Conservation (phyloP, 1,284 basidiomycete genomes). For the Boletus chippewaensis region DNA sequence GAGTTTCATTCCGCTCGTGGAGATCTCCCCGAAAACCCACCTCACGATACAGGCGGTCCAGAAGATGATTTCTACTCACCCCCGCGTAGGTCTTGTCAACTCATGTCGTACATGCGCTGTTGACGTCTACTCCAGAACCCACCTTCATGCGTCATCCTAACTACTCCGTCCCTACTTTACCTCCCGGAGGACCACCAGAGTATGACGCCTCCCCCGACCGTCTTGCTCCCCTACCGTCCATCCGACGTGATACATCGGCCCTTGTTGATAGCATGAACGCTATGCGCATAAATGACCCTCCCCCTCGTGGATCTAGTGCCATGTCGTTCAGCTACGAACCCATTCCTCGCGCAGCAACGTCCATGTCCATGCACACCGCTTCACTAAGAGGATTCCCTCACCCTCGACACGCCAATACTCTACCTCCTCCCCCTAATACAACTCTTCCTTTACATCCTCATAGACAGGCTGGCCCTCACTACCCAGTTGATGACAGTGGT, state of each 20-base stretch:
- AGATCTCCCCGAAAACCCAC: slow-evolving; percentile 1
- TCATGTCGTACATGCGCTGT: slow-evolving; percentile 1
- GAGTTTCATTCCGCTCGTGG: slow-evolving; percentile 1
- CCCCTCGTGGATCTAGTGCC: slow-evolving; percentile 20
- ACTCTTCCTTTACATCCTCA: slow-evolving; percentile 13
- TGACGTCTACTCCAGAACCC: slow-evolving; percentile 17
- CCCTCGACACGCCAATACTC: slow-evolving; percentile 26
- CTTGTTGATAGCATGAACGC: slow-evolving; percentile 27
- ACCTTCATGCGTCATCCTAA: slow-evolving; percentile 27
- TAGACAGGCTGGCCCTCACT: slow-evolving; percentile 16
- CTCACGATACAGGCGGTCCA: slow-evolving; percentile 5
- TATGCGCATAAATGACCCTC: slow-evolving; percentile 24
- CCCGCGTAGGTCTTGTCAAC: slow-evolving; percentile 17
- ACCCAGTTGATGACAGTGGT: slow-evolving; percentile 24
- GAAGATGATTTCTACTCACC: slow-evolving; percentile 18
- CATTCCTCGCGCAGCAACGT: slow-evolving; percentile 29
- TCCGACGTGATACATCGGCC: slow-evolving; percentile 18
- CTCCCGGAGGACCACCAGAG: slow-evolving; percentile 20
- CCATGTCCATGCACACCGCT: slow-evolving; percentile 29
- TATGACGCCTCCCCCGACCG: slow-evolving; percentile 22
- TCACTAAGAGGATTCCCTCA: slow-evolving; percentile 17
- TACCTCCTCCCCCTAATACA: slow-evolving; percentile 18
- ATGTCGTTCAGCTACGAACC: slow-evolving; percentile 24
- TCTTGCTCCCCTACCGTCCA: slow-evolving; percentile 13
- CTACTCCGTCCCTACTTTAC: slow-evolving; percentile 24